phyloP scores from a whole-genome alignment of 768 basidiomycete genomes.

The Hericium coralloides region DNA sequence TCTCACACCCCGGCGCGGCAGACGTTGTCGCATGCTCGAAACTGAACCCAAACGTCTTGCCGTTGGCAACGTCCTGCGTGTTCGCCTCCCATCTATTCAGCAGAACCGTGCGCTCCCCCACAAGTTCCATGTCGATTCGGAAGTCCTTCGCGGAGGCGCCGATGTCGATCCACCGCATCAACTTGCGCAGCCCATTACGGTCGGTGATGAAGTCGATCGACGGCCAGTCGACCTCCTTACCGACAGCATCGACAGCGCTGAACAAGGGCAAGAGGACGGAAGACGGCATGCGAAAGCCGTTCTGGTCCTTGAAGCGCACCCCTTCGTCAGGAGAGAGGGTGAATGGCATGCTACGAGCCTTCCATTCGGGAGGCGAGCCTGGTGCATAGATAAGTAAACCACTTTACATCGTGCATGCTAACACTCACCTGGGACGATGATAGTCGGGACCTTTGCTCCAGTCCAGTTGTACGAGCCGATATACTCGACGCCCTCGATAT shows the following conservation, averaged over 20 bases:
- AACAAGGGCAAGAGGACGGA: neutral
- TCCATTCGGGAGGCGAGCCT: neutral
- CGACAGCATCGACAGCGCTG: neutral
- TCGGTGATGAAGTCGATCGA: neutral
- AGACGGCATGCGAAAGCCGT: neutral
- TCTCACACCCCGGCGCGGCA: slow-evolving; percentile 36
- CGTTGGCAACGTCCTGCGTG: slow-evolving; percentile 13
- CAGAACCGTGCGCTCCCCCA: neutral
- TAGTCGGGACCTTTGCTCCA: neutral
- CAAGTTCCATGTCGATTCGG: neutral
- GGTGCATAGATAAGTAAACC: neutral
- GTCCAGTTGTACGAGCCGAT: neutral
- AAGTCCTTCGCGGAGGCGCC: neutral
- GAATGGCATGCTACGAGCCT: neutral
- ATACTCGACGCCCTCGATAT: neutral
- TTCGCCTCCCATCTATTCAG: neutral
- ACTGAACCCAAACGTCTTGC: slow-evolving; percentile 45
- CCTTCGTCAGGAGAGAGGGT: neutral
- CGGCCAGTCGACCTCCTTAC: neutral
- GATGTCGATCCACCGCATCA: neutral
- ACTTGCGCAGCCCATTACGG: neutral
- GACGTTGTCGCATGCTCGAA: slow-evolving; percentile 52
- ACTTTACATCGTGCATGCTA: neutral
- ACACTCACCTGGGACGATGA: neutral
- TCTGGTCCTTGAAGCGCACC: neutral